Percentiles rank a stretch among this genome's conserved stretches.
These are phyloP conservation scores for Ceratocystis ficicola DNA, from an alignment of 2,329 filamentous ascomycete genomes.

Conservation along the genomic window DNA sequence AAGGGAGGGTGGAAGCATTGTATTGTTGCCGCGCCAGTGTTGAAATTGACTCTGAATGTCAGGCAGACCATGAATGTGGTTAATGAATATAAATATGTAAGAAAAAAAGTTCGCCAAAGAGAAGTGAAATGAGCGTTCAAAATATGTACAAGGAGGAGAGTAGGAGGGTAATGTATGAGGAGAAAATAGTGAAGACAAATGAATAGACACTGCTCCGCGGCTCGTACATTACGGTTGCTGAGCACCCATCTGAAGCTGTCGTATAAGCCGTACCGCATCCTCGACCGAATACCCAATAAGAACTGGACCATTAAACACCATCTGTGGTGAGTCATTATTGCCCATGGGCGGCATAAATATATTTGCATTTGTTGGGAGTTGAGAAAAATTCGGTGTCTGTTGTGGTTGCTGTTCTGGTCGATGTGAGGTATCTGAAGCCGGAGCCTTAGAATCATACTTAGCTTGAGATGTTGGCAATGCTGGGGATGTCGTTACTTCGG, in stretches of 20 bases:
- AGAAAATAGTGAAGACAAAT: conserved; percentile 8
- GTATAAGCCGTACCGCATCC: conserved; percentile 65
- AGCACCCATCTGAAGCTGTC: conserved; percentile 37
- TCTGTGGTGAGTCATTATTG: conserved; percentile 39
- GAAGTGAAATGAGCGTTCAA: not conserved
- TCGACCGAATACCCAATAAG: conserved; percentile 86
- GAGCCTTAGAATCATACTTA: conserved; percentile 10
- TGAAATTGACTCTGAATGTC: no score
- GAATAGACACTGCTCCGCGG: not conserved
- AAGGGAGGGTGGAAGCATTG: no score
- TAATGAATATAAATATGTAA: no score
- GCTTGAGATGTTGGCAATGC: conserved; percentile 21
- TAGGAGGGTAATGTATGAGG: not conserved
- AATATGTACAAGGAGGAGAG: conserved; percentile 14
- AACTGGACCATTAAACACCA: conserved; percentile 85
- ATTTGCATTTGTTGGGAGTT: not conserved
- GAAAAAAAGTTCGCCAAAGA: no score
- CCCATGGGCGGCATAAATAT: not conserved
- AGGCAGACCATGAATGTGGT: no score
- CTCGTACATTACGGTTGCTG: not conserved
- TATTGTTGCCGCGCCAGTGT: no score
- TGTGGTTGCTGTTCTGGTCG: conserved; percentile 27
- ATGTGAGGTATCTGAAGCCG: conserved; percentile 43
- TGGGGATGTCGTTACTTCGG: conserved; percentile 23
- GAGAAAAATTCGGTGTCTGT: conserved; percentile 23